Conservation (phyloP, 2,329 filamentous ascomycete genomes). For the Chaetomiaceae sp. region DNA sequence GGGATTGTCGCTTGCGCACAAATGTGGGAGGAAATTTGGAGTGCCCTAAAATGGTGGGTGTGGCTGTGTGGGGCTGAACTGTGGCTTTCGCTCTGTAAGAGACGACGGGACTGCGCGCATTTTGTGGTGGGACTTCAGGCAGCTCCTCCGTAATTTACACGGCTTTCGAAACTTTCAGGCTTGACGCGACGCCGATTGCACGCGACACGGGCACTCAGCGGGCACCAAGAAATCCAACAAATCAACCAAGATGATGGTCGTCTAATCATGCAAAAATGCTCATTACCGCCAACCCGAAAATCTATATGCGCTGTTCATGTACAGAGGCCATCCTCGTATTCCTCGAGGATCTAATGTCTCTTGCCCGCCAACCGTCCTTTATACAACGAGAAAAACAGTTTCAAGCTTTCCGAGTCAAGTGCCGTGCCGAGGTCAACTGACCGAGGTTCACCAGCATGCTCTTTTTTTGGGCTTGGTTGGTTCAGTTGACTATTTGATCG, state of each 20-base stretch:
- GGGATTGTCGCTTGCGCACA: constrained; percentile 19
- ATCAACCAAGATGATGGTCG: too few species aligned
- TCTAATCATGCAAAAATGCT: constrained; percentile 15
- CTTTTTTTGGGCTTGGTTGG: too few species aligned
- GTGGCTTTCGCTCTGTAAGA: too few species aligned
- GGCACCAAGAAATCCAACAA: too few species aligned
- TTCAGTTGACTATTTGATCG: constrained; percentile 32
- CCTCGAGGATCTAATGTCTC: not conserved
- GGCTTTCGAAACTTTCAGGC: too few species aligned
- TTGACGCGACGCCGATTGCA: too few species aligned
- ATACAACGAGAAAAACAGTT: not conserved
- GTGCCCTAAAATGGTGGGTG: constrained; percentile 24
- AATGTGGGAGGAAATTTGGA: constrained; percentile 25
- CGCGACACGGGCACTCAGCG: too few species aligned
- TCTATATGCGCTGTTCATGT: constrained; percentile 17
- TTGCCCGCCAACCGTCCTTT: not conserved
- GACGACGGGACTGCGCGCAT: too few species aligned
- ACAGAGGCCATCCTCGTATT: not conserved
- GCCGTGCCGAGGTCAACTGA: too few species aligned
- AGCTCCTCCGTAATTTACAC: too few species aligned
- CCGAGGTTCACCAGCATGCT: too few species aligned
- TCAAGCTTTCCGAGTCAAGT: not conserved
- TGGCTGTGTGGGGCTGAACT: constrained; percentile 20
- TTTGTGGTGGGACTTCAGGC: too few species aligned
- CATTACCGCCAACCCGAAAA: not conserved